Base-by-base conservation (phyloP, 1,284 basidiomycete species). In the Amylostereum areolatum region DNA sequence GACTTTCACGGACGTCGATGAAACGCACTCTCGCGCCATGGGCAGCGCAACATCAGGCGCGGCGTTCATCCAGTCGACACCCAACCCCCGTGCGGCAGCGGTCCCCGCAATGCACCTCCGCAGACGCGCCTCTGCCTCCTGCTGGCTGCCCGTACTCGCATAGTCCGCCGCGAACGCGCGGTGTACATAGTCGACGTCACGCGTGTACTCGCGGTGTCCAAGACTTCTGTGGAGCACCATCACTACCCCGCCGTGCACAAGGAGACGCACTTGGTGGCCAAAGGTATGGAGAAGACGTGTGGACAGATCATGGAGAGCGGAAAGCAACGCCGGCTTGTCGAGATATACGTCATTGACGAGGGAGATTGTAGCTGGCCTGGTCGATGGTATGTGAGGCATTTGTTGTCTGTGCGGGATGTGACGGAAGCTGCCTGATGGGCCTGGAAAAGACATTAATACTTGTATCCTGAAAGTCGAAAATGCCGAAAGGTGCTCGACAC, bases 21-120 rank as follows among this genome's bases (percentile, higher is more conserved):
- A 32, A 28, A 75, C 82, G 65, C 59, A 85, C 82, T 81, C 76
- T 52, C 61, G 62, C 11, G 77, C 73, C 72, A 79, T 74, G 10
- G 83, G 83, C 41, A 85, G 67, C 1, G 81, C 80, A 8, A 81
- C 71, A 57, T 86, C 83, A 0, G 83, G 78, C 56, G 82, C 78
- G 3, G 77, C 73, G 51, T 85, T 85, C 82, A 85, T 83, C 83
- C 83, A 86, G 60, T 85, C 83, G 34, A 69, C 66, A 0, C 83
- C 83, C 5, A 85, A 61, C 5, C 56, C 56, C 55, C 77, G 83
- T 5, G 60, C 55, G 10, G 45, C 52, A 0, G 83, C 82, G 2
- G 81, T 84, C 30, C 66, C 67, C 18, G 65, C 57, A 48, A 84
- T 81, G 59, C 82, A 84, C n/a, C 60, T 62, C 55, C 72, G 69